Conservation (phyloP, 495 filamentous ascomycete genomes). For the Neurospora sp. region DNA sequence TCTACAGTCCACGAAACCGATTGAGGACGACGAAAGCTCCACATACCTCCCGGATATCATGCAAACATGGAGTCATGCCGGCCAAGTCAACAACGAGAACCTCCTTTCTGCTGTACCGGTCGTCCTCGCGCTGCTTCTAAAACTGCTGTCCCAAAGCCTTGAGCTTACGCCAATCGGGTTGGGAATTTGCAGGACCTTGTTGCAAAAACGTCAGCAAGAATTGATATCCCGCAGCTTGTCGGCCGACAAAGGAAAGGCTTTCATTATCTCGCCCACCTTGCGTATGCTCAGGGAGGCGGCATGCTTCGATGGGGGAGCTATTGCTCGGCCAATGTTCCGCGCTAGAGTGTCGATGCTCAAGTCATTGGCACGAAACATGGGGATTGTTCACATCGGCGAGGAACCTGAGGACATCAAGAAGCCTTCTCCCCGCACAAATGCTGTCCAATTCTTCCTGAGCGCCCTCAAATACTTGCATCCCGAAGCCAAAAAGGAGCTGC, state of each 20-base stretch:
- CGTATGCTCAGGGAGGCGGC: conserved; percentile 70
- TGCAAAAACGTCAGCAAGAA: conserved; percentile 63
- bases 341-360: conserved; percentile 64
- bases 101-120: conserved; percentile 66
- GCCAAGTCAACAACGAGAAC: conserved; percentile 59
- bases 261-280: conserved; percentile 74
- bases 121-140: conserved; percentile 65
- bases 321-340: conserved; percentile 59
- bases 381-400: conserved; percentile 41
- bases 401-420: conserved; percentile 44
- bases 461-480: conserved; percentile 61
- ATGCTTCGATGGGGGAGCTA: conserved; percentile 68
- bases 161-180: conserved; percentile 63
- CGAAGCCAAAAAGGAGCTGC: conserved; percentile 61
- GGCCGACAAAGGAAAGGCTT: conserved; percentile 65
- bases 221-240: conserved; percentile 63
- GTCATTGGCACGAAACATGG: conserved; percentile 53
- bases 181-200: conserved; percentile 58
- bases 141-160: conserved; percentile 56
- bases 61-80: conserved; percentile 68
- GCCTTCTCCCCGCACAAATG: conserved; percentile 66
- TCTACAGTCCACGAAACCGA: conserved; percentile 55
- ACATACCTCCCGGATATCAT: conserved; percentile 64
- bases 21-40: conserved; percentile 42
- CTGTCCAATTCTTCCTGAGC: conserved; percentile 63